Base-by-base conservation (phyloP, 2,329 filamentous ascomycete genomes). In the Hawksworthiomyces lignivorus region DNA sequence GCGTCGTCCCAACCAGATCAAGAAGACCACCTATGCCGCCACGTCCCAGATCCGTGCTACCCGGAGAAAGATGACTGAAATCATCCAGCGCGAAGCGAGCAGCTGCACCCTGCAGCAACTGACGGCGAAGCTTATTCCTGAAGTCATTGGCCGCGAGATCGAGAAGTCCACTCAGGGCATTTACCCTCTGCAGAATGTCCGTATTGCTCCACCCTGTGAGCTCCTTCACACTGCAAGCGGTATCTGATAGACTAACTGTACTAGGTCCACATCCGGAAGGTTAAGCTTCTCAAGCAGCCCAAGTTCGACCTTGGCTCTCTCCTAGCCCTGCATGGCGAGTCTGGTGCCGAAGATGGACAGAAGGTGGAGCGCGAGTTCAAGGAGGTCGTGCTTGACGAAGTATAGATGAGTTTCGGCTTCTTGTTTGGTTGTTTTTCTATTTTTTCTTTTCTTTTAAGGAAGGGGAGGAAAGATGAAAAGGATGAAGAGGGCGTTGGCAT, bases 281-380 rank as follows among this genome's bases (percentile, higher is more conserved):
- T 98, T 64, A 98, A 98, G 84, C 86, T 98, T 59, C 78, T 98
- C 59, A 98, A 98, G 84, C 71, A 83, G 55, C 92, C 92, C 65
- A 98, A 98, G 80, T 97, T 98, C 77, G 92, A 98, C 66, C 84
- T 98, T 55, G 92, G 92, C 71, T 84, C 87, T 59, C 81, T 98
- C 58, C 84, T 98, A 70, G 84, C 84, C 69, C 84, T 98, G 61
- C 92, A 98, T 77, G 92, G 92, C 72, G 92, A 98, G 80, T 94
- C 89, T 51, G 83, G 80, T 63, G 89, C 97, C 66, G 92, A 98
- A 73, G 81, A 88, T 67, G 92, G 92, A 61, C 87, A 96, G 73
- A 97, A 96, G 87, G 87, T 94, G 56, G 92, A 97, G 81, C 77
- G 88, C 64, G 90, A 98, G 74, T 98, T 97, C 85, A 95, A 96